These are phyloP conservation scores for Schizopora paradoxa DNA, from an alignment of 1,284 basidiomycete genomes.

Conservation along the genomic window DNA sequence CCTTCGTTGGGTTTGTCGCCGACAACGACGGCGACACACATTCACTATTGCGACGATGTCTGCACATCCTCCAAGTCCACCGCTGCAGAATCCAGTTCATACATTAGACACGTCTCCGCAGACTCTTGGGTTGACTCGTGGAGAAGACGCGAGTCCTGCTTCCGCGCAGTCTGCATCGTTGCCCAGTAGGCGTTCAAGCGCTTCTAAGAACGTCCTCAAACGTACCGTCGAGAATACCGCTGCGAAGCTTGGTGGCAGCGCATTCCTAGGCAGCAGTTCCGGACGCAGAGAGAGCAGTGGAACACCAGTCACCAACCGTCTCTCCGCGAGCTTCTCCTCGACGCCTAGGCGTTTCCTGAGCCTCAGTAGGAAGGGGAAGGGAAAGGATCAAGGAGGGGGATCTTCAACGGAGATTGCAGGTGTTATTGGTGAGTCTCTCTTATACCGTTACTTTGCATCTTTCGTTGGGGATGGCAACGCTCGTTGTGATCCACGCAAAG, in stretches of 20 bases:
- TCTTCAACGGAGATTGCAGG: conserved; percentile 31
- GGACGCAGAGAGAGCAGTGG: conserved; percentile 27
- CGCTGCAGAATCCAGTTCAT: conserved; percentile 23
- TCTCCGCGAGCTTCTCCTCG: conserved; percentile 28
- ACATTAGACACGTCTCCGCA: conserved; percentile 23
- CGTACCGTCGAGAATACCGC: conserved; percentile 48
- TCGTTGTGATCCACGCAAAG: too few species aligned
- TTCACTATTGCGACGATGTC: conserved; percentile 14
- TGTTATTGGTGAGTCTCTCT: too few species aligned
- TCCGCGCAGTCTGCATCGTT: not conserved
- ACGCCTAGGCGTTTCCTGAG: conserved; percentile 50
- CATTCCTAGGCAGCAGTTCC: not conserved
- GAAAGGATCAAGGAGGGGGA: conserved; percentile 32
- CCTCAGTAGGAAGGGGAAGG: conserved; percentile 47
- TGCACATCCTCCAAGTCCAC: conserved; percentile 15
- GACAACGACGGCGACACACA: conserved; percentile 1
- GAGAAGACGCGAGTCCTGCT: not conserved
- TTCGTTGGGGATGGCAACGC: too few species aligned
- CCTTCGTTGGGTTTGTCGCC: not conserved
- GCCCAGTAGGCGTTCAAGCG: conserved; percentile 1
- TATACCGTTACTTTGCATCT: too few species aligned
- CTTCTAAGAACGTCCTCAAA: conserved; percentile 23
- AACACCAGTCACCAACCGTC: conserved; percentile 23
- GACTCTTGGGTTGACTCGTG: conserved; percentile 19
- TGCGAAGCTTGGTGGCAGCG: conserved; percentile 51